A percentile compares a stretch with the other conserved stretches of the same genome.
Conservation (phyloP, 192 early-diverging fungal species). For the Coemansia guatemalensis region DNA sequence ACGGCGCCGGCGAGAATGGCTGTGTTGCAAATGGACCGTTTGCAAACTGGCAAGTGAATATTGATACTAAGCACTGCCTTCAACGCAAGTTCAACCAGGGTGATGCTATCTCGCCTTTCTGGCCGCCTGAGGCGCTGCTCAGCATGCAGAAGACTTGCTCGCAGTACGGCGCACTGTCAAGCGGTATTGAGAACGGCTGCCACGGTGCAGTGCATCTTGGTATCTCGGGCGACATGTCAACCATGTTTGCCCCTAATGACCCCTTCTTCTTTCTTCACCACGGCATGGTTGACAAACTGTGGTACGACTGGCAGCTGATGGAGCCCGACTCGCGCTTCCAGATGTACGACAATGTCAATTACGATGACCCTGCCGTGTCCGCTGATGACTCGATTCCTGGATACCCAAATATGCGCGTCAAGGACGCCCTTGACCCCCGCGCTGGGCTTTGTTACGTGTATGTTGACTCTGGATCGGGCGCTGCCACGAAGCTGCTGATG, state of each 20-base stretch:
- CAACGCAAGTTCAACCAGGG: slow-evolving; percentile 53
- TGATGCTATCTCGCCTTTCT: slow-evolving; percentile 46
- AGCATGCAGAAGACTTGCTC: slow-evolving; percentile 46
- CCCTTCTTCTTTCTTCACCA: slow-evolving; percentile 69
- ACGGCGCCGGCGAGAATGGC: slow-evolving; percentile 32
- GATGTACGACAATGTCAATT: slow-evolving; percentile 50
- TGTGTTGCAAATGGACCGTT: slow-evolving; percentile 47
- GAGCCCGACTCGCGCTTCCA: slow-evolving; percentile 40
- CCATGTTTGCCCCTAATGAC: slow-evolving; percentile 61
- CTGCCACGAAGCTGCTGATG: slow-evolving; percentile 49
- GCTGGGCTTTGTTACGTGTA: slow-evolving; percentile 46
- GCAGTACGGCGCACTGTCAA: slow-evolving; percentile 49
- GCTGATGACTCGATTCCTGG: slow-evolving; percentile 44
- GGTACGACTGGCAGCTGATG: slow-evolving; percentile 59
- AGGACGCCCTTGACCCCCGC: slow-evolving; percentile 44
- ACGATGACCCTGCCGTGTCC: slow-evolving; percentile 25
- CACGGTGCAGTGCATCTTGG: slow-evolving; percentile 56
- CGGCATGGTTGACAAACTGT: slow-evolving; percentile 62
- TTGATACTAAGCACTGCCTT: slow-evolving; percentile 45
- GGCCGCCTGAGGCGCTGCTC: slow-evolving; percentile 51
- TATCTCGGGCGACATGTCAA: slow-evolving; percentile 55
- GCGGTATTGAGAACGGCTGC: slow-evolving; percentile 53
- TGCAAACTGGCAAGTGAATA: slow-evolving; percentile 44
- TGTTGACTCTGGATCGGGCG: slow-evolving; percentile 44
- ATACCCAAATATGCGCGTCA: slow-evolving; percentile 38